A percentile compares a stretch with the other conserved stretches of the same genome.
phyloP scores from a whole-genome alignment of 108 stramenopile species.

The Pseudonitzschia delicatissima region DNA sequence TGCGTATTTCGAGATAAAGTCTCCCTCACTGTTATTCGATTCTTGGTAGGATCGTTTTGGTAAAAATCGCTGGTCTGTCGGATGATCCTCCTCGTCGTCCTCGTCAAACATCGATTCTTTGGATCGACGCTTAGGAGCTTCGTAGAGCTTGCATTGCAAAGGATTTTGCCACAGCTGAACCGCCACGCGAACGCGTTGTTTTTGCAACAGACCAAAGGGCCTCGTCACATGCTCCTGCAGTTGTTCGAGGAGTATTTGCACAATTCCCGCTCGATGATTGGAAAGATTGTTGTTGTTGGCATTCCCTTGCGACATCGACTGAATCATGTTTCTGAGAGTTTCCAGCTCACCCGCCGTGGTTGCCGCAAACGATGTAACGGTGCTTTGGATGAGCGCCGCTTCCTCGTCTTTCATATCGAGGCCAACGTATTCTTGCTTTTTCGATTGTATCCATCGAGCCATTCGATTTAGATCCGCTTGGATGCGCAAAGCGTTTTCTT shows the following conservation, averaged over 20 bases:
- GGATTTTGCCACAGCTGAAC: conserved; percentile 56
- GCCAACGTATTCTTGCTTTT: conserved; percentile 32
- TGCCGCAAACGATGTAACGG: conserved; percentile 78
- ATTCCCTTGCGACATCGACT: conserved; percentile 11
- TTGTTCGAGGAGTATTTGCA: conserved; percentile 56
- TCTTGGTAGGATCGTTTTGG: conserved; percentile 11
- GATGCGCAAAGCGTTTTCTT: conserved; percentile 41
- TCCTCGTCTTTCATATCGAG: conserved; percentile 62
- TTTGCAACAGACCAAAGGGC: conserved; percentile 64
- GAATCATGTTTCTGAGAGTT: conserved; percentile 62
- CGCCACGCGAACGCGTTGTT: conserved; percentile 45
- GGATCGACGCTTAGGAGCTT: not conserved
- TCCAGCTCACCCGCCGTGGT: conserved; percentile 82
- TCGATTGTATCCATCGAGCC: conserved; percentile 42
- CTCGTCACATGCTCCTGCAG: conserved; percentile 66
- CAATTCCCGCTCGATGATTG: conserved; percentile 67
- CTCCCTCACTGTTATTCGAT: not conserved
- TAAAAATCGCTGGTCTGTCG: conserved; percentile 26
- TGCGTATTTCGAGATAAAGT: conserved; percentile 23
- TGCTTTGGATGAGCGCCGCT: conserved; percentile 72
- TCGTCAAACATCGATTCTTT: conserved; percentile 10
- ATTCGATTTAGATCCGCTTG: conserved; percentile 43
- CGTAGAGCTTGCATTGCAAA: conserved; percentile 37
- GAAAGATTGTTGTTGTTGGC: conserved; percentile 15
- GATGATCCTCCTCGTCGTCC: conserved; percentile 9